These are phyloP conservation scores for Cladosporium oxysporum DNA, from an alignment of 2,329 filamentous ascomycete species.

Conservation along the genomic window DNA sequence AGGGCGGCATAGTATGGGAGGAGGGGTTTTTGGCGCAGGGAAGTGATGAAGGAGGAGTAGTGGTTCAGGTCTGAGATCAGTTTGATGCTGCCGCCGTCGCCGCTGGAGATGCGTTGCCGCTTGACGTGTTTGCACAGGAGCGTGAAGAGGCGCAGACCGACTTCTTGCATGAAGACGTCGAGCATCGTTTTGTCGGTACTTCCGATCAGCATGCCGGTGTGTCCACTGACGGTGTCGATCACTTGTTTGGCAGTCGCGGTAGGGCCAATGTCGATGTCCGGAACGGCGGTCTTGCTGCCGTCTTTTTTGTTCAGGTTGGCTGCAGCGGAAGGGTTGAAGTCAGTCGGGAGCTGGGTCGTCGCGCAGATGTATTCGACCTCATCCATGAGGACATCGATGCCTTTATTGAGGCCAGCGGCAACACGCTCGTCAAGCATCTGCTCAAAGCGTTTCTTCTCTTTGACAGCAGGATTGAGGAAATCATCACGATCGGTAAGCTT, in stretches of 20 bases:
- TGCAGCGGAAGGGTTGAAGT: conserved; percentile 73
- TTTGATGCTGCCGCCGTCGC: conserved; percentile 69
- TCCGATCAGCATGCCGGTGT: conserved; percentile 89
- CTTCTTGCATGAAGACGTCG: conserved; percentile 97
- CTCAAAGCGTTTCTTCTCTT: conserved; percentile 98
- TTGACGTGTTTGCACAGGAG: conserved; percentile 97
- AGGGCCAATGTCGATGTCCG: conserved; percentile 64
- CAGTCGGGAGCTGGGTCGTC: conserved; percentile 79
- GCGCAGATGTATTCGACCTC: conserved; percentile 95
- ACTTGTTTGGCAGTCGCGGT: conserved; percentile 78
- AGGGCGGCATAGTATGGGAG: conserved; percentile 89
- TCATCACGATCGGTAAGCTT: conserved; percentile 90
- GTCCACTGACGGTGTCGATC: conserved; percentile 80
- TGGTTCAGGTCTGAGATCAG: conserved; percentile 96
- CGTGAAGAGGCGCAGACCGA: conserved; percentile 87
- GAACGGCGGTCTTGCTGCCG: conserved; percentile 29
- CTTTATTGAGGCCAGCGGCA: conserved; percentile 92
- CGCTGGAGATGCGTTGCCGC: conserved; percentile 82
- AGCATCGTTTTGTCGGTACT: conserved; percentile 98
- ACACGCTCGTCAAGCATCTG: conserved; percentile 98
- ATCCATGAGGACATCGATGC: conserved; percentile 97
- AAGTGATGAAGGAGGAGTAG: conserved; percentile 82
- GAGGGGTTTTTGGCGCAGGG: conserved; percentile 78
- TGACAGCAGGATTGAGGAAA: conserved; percentile 85
- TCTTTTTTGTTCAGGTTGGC: conserved; percentile 28